phyloP scores from a whole-genome alignment of 306 rosid genomes.

The Myrica gale region DNA sequence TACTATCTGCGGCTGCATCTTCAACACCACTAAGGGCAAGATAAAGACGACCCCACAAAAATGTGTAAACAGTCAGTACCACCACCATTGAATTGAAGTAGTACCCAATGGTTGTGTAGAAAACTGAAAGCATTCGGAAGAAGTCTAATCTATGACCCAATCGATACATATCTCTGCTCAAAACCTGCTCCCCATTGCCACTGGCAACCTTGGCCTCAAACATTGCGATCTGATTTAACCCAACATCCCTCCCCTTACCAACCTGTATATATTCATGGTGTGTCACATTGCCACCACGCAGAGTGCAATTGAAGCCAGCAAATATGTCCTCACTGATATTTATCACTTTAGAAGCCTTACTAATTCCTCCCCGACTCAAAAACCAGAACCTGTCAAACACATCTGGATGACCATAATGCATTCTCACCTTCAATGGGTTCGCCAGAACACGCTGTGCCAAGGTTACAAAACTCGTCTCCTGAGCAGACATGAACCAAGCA shows the following conservation, averaged over 20 bases:
- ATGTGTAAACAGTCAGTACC: conserved; percentile 67
- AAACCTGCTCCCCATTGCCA: conserved; percentile 94
- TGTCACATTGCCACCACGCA: conserved; percentile 92
- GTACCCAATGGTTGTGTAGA: conserved; percentile 78
- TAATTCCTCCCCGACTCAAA: conserved; percentile 77
- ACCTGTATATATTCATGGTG: conserved; percentile 97
- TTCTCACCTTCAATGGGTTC: conserved; percentile 88
- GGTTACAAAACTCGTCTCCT: conserved; percentile 89
- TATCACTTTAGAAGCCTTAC: conserved; percentile 92
- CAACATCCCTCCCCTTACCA: conserved; percentile 98
- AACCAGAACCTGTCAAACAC: conserved; percentile 97
- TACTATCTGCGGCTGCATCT: conserved; percentile 20
- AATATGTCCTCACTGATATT: conserved; percentile 96
- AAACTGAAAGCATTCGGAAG: conserved; percentile 94
- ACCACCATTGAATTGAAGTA: conserved; percentile 74
- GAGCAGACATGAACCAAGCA: conserved; percentile 98
- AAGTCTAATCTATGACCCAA: conserved; percentile 95
- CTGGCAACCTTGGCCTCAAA: conserved; percentile 94
- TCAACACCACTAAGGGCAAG: conserved; percentile 91
- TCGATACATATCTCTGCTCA: conserved; percentile 91
- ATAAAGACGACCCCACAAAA: conserved; percentile 96
- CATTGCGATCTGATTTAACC: conserved; percentile 89
- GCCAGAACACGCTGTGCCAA: conserved; percentile 92
- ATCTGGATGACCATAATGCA: conserved; percentile 98
- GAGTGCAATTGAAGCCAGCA: conserved; percentile 95